These are phyloP conservation scores for Trichoderma lentiforme DNA, from an alignment of 2,329 filamentous ascomycete genomes.

Conservation along the genomic window DNA sequence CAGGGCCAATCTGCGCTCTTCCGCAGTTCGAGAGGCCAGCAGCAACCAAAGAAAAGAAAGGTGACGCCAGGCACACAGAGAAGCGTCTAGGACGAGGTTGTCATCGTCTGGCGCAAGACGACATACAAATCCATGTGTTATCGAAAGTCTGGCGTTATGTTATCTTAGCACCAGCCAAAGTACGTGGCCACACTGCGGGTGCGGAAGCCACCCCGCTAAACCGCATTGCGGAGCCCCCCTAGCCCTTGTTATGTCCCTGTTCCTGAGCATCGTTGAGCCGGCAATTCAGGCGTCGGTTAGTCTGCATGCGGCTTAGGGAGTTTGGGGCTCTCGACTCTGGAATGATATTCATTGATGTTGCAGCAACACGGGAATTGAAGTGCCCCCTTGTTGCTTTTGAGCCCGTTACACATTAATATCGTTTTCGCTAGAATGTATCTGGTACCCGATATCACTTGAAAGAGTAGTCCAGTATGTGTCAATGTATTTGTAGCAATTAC, in stretches of 20 bases:
- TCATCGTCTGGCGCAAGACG: neutral
- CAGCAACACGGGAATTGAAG: neutral
- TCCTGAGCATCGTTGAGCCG: neutral
- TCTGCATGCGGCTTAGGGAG: neutral
- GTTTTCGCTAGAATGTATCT: neutral
- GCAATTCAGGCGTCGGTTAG: neutral
- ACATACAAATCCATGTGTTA: neutral
- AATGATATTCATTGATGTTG: neutral
- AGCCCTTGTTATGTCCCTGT: neutral
- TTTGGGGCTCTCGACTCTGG: neutral
- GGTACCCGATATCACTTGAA: no score
- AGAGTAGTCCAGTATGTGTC: neutral
- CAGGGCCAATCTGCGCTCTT: neutral
- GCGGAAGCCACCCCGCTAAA: conserved; percentile 7
- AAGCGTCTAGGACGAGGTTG: neutral
- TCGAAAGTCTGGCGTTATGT: neutral
- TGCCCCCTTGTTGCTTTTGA: neutral
- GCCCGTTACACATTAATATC: neutral
- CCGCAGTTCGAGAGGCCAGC: neutral
- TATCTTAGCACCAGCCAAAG: conserved; percentile 9
- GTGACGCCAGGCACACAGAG: neutral
- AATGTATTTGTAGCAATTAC: neutral
- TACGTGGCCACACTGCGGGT: conserved; percentile 10
- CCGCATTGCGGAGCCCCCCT: conserved; percentile 6
- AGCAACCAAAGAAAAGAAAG: neutral